Conservation (phyloP, 768 basidiomycete species). For the Amanita phalloides region DNA sequence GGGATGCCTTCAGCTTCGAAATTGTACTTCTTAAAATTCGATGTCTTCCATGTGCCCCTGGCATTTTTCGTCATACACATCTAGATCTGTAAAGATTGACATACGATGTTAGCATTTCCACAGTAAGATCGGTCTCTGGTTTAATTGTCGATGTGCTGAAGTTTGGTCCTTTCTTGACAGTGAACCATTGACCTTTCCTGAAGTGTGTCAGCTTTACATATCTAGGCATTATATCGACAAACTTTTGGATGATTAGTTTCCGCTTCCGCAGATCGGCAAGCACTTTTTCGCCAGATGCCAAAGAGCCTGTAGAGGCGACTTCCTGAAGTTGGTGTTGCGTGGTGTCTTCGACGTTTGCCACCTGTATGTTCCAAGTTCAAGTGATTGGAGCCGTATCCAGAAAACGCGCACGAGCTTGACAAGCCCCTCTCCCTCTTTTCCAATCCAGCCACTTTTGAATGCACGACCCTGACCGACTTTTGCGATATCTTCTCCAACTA, state of each 20-base stretch:
- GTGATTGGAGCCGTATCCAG: not conserved
- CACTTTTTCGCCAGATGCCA: slow-evolving; percentile 67
- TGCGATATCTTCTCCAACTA: slow-evolving; percentile 77
- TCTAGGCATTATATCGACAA: slow-evolving; percentile 2
- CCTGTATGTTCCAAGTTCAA: slow-evolving; percentile 28
- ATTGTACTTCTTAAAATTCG: slow-evolving; percentile 96
- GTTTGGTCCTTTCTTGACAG: slow-evolving; percentile 69
- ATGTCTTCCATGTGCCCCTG: slow-evolving; percentile 91
- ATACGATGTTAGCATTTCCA: slow-evolving; percentile 88
- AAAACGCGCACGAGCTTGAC: slow-evolving; percentile 66
- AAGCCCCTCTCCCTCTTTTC: slow-evolving; percentile 81
- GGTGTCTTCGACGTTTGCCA: slow-evolving; percentile 52
- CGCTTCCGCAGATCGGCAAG: slow-evolving; percentile 86
- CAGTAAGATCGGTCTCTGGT: slow-evolving; percentile 93
- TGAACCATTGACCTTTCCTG: slow-evolving; percentile 96
- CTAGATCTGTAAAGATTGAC: not conserved
- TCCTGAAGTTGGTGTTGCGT: slow-evolving; percentile 70
- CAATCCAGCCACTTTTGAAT: slow-evolving; percentile 96
- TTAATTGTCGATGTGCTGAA: slow-evolving; percentile 91
- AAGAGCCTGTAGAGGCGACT: slow-evolving; percentile 61
- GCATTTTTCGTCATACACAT: slow-evolving; percentile 5
- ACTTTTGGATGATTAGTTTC: slow-evolving; percentile 83
- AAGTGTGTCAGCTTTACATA: not conserved
- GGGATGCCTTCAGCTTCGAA: slow-evolving; percentile 94
- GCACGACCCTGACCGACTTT: slow-evolving; percentile 94